Conservation (phyloP, 306 rosid species). For the Glycine soja region DNA sequence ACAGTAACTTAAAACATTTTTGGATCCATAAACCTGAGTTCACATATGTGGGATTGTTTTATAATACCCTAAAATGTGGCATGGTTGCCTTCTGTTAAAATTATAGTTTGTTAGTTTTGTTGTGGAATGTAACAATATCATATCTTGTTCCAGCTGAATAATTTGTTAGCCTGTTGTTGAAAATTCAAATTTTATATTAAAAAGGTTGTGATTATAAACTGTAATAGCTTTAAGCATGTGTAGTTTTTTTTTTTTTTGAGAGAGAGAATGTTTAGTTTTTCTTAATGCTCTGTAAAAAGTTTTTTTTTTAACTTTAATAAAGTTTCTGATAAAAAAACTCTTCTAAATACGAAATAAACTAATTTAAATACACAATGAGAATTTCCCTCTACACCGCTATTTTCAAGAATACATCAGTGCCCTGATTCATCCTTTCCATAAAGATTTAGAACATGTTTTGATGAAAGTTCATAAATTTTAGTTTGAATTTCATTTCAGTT, state of each 20-base stretch:
- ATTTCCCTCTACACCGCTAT: not conserved
- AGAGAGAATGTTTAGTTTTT: no score
- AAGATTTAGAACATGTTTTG: not conserved
- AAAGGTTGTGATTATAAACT: not conserved
- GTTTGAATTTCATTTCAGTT: not conserved
- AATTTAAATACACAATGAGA: not conserved
- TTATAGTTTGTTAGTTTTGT: conserved; percentile 41
- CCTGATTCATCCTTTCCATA: not conserved
- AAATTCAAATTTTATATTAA: not conserved
- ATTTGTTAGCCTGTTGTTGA: conserved; percentile 30
- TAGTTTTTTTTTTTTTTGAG: not conserved
- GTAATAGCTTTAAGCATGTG: not conserved
- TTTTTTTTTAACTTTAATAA: no score
- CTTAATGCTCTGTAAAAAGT: no score
- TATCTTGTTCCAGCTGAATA: conserved; percentile 40
- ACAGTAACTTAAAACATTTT: conserved; percentile 47
- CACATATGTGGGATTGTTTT: conserved; percentile 56
- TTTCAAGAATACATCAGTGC: not conserved
- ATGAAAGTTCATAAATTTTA: not conserved
- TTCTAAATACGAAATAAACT: not conserved
- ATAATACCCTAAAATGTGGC: conserved; percentile 42
- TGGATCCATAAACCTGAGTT: conserved; percentile 49
- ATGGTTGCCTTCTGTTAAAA: conserved; percentile 42
- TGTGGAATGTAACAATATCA: conserved; percentile 46
- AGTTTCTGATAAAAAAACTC: no score